Percentiles rank a stretch among this genome's conserved stretches.
Conservation (phyloP, 768 basidiomycete species). For the Serendipita indica region DNA sequence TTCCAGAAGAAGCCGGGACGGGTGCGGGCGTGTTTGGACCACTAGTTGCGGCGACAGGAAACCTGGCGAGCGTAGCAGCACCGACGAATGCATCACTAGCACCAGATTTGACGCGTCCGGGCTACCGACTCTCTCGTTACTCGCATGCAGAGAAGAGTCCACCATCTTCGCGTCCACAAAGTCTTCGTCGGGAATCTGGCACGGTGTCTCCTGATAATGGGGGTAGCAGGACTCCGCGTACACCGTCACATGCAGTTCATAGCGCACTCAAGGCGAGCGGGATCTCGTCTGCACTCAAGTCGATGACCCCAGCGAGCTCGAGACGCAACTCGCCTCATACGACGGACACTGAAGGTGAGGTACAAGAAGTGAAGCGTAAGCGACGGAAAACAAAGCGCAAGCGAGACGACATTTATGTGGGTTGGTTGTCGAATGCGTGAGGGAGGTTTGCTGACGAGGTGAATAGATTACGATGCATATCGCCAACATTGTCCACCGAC, state of each 20-base stretch:
- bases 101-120: conserved; percentile 46
- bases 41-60: conserved; percentile 54
- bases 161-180: not conserved
- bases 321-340: conserved; percentile 16
- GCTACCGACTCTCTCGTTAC: conserved; percentile 52
- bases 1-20: conserved; percentile 29
- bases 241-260: too few relatives aligned
- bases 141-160: too few relatives aligned
- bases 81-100: conserved; percentile 35
- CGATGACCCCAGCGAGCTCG: not conserved
- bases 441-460: too few relatives aligned
- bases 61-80: conserved; percentile 45
- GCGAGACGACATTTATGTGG: conserved; percentile 63
- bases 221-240: too few relatives aligned
- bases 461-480: conserved; percentile 66
- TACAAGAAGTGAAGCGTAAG: conserved; percentile 23
- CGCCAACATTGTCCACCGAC: conserved; percentile 39
- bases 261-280: not conserved
- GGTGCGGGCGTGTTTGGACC: conserved; percentile 54
- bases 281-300: not conserved
- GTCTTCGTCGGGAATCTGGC: not conserved
- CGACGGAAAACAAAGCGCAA: conserved; percentile 36
- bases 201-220: too few relatives aligned
- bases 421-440: conserved; percentile 19
- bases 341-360: conserved; percentile 28